Base-by-base conservation (phyloP, 2,329 filamentous ascomycete genomes). In the Chrysoporthe puriensis region DNA sequence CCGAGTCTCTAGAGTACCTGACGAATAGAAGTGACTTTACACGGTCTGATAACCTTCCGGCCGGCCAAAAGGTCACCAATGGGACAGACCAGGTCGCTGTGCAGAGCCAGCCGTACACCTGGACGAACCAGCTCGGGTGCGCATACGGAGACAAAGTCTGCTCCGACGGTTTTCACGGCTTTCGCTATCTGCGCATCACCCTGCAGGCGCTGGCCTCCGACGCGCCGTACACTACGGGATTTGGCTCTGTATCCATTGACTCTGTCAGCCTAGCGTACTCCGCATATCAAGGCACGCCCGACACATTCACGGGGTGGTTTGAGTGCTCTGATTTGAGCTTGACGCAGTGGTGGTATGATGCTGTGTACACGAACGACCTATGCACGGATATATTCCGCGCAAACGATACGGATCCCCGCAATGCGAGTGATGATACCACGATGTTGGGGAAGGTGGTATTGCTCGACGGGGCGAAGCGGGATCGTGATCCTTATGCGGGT, bases 331-430 rank as follows among this genome's bases (percentile, higher is more conserved):
- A 86, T 68, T 70, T 76, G 4, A 70, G 81, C 18, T 72, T 86
- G 8, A 85, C 82, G 21, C 81, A 83, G 70, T 85, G 80, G 79
- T 86, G 83, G 83, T 86, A 80, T 70, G 83, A 85, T 70, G 82
- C 79, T 4, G 81, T 83, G 0, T 86, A 86, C 70, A 86, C 84
- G 1, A 83, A 81, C 58, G 84, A 86, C 69, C 76, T 84, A 68
- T 78, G 79, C 60, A 84, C 79, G 2, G 82, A 83, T 67, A 72
- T 76, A 4, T 85, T 86, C 72, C 74, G 76, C 0, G 75, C 73
- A 21, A 83, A 85, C 70, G 79, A 85, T 70, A 83, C 82, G 0
- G 84, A 86, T 67, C 83, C 84, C 2, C 75, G 84, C 50, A 73
- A 77, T 21, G 83, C 83, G 3, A 16, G 42, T 7, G 75, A 73